A percentile compares a stretch with the other conserved stretches of the same genome.
phyloP scores from a whole-genome alignment of 495 filamentous ascomycete species.

The Penicillium robsamsonii region DNA sequence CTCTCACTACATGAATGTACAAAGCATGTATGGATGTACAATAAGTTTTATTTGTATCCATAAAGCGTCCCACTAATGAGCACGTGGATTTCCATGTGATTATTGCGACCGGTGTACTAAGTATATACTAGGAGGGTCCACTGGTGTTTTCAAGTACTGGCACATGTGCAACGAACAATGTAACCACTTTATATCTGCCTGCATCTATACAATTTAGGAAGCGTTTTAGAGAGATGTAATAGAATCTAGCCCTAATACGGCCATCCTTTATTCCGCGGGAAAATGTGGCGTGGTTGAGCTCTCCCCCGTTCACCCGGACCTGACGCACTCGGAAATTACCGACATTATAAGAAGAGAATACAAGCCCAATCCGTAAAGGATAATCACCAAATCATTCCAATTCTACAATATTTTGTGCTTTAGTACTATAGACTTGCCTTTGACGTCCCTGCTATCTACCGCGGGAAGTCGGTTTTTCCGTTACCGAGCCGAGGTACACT shows the following conservation, averaged over 20 bases:
- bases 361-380: neutral
- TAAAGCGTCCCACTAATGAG: neutral
- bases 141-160: neutral
- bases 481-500: constrained; percentile 34
- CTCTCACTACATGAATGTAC: neutral
- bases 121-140: neutral
- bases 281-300: constrained; percentile 17
- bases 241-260: constrained; percentile 3
- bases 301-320: constrained; percentile 30
- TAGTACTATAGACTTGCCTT: neutral
- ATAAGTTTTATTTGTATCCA: no score
- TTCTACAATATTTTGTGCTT: neutral
- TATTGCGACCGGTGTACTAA: constrained; percentile 7
- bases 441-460: neutral
- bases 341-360: neutral
- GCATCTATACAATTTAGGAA: neutral
- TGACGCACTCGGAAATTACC: constrained; percentile 10
- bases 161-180: neutral
- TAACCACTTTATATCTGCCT: neutral
- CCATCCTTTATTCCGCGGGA: constrained; percentile 23
- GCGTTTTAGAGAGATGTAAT: neutral
- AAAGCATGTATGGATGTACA: neutral
- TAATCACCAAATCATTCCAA: neutral
- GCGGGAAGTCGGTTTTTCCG: constrained; percentile 23
- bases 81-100: constrained; percentile 21